A percentile compares a stretch with the other conserved stretches of the same genome.
phyloP scores from a whole-genome alignment of 305 asterid genomes.

The Caryopteris hybrid region DNA sequence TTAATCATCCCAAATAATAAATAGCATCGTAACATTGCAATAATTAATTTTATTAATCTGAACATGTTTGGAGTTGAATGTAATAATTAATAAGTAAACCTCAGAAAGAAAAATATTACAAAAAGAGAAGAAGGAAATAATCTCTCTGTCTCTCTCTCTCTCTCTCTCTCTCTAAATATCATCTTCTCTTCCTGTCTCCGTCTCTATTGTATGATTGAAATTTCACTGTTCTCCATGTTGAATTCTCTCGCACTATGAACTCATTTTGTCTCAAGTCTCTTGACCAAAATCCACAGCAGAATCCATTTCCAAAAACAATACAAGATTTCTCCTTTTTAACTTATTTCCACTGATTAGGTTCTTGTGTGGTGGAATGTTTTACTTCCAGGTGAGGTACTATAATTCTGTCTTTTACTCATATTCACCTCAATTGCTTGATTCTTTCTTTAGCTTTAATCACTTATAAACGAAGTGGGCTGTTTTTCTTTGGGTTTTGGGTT shows the following conservation, averaged over 20 bases:
- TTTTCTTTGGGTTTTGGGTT: not conserved
- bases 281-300: not conserved
- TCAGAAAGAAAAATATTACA: too few relatives aligned
- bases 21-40: too few relatives aligned
- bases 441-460: too few relatives aligned
- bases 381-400: conserved; percentile 36
- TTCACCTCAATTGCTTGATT: not conserved
- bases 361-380: conserved; percentile 22
- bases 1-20: too few relatives aligned
- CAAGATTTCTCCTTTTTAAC: not conserved
- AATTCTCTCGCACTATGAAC: not conserved
- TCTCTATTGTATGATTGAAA: not conserved
- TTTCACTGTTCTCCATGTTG: not conserved
- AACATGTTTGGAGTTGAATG: not conserved
- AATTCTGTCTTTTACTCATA: conserved; percentile 20
- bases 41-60: not conserved
- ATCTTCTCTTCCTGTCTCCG: not conserved
- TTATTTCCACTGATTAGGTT: not conserved
- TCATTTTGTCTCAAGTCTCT: not conserved
- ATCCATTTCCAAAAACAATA: not conserved
- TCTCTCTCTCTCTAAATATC: not conserved
- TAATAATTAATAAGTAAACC: not conserved
- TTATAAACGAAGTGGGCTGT: too few relatives aligned
- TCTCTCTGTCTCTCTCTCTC: not conserved
- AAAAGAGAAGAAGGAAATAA: too few relatives aligned